Conservation (phyloP, 108 stramenopile species). For the Pelagomonas calceolata region DNA sequence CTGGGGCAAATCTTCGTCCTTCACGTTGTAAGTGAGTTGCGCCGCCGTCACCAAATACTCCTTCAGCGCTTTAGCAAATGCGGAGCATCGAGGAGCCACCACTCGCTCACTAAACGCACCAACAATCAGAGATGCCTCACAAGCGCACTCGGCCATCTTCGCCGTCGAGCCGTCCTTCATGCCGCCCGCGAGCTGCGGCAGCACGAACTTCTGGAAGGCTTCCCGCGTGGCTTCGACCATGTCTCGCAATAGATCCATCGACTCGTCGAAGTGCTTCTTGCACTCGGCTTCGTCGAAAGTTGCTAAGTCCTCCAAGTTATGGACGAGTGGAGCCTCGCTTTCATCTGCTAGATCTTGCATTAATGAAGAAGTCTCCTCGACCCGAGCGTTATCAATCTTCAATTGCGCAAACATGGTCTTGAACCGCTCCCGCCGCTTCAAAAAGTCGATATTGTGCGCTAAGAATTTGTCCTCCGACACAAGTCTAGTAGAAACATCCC, state of each 20-base stretch:
- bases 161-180: not conserved
- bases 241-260: not conserved
- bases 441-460: not conserved
- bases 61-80: no score
- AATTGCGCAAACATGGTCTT: not conserved
- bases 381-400: not conserved
- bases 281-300: not conserved
- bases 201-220: not conserved
- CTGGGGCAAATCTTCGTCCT: no score
- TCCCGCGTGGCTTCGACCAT: not conserved
- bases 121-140: not conserved
- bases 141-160: not conserved
- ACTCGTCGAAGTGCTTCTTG: not conserved
- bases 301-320: not conserved
- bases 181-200: not conserved
- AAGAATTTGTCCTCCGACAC: not conserved
- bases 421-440: not conserved
- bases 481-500: no score
- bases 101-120: not conserved
- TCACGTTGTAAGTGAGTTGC: no score
- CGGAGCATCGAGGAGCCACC: not conserved
- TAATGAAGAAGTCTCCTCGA: no score
- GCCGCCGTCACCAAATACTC: no score
- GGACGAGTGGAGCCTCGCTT: no score
- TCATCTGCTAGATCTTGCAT: not conserved